phyloP scores from a whole-genome alignment of 2,329 filamentous ascomycete species.

The Pyrenophora seminiperda region DNA sequence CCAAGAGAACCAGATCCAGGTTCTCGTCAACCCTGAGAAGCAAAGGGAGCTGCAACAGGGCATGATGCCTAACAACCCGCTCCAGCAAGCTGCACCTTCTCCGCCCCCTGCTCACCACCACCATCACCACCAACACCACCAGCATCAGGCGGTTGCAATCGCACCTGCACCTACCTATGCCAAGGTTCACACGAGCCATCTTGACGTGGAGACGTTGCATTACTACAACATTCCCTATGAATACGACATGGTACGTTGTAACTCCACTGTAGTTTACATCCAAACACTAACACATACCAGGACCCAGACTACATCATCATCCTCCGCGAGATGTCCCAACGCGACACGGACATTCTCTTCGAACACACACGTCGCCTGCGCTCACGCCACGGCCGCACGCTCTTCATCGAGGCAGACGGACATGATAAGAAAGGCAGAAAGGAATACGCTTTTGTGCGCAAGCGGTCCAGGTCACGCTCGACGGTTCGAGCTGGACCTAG shows the following conservation, averaged over 20 bases:
- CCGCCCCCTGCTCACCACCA: slow-evolving; percentile 5
- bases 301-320: slow-evolving; percentile 57
- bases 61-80: slow-evolving; percentile 39
- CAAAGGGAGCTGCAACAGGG: slow-evolving; percentile 47
- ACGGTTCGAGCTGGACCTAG: slow-evolving; percentile 38
- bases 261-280: background rate
- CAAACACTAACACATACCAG: slow-evolving; percentile 17
- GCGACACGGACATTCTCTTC: slow-evolving; percentile 57
- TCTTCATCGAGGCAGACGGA: slow-evolving; percentile 52
- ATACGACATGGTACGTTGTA: slow-evolving; percentile 52
- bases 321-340: slow-evolving; percentile 55
- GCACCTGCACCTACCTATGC: slow-evolving; percentile 51
- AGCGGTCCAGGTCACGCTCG: slow-evolving; percentile 37
- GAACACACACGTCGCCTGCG: slow-evolving; percentile 57
- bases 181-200: slow-evolving; percentile 54
- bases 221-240: slow-evolving; percentile 58
- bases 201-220: slow-evolving; percentile 53
- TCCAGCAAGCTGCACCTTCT: slow-evolving; percentile 23
- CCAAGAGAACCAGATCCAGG: slow-evolving; percentile 55
- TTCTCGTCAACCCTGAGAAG: slow-evolving; percentile 55
- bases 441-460: slow-evolving; percentile 54
- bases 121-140: slow-evolving; percentile 4
- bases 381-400: slow-evolving; percentile 29
- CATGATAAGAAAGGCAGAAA: slow-evolving; percentile 45
- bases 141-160: slow-evolving; percentile 17